Base-by-base conservation (phyloP, 2,329 filamentous ascomycete species). In the Venturia pyrina region DNA sequence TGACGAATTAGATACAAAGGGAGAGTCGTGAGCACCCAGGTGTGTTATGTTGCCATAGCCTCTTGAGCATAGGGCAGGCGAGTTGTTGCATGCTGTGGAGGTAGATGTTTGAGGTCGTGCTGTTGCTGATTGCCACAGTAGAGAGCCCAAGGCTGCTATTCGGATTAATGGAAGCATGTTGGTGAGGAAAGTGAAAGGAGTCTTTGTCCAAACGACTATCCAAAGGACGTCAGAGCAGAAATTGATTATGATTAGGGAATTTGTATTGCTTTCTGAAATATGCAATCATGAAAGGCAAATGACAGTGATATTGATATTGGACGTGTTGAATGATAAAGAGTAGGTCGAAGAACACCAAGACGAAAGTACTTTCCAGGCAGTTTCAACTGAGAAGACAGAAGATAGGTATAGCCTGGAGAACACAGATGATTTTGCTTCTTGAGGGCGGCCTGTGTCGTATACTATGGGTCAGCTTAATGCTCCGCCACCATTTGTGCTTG, bases 11-110 rank as follows among this genome's bases (percentile, higher is more conserved):
- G 88, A 82, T 56, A 92, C 75, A 73, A 92, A 93, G 13, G 89
- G 81, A 68, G 85, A 87, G 77, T 92, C 83, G 77, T 93, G 90
- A 21, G 88, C 89, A 28, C 89, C 89, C 72, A 93, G 84, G 74
- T 93, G 84, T 3, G 90, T 93, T 70, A 95, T 84, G 70, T 89
- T 85, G 77, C 86, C 87, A 79, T 95, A 95, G 21, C 84, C 78
- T 69, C 85, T 85, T 68, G 78, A 79, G 80, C 91, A 95, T 50
- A 95, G 83, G 56, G 81, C 78, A 0, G 89, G 89, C 0, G 89
- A 91, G 80, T 93, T 93, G 78, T 95, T 95, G 83, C 91, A 95
- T 41, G 87, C 85, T 69, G 72, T 74, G 8, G 61, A 48, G 40
- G 66, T 24, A 59, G 61, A 64, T 19, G 44, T 40, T 59, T 66